phyloP scores from a whole-genome alignment of 768 basidiomycete species.

The Lactarius tabidus region DNA sequence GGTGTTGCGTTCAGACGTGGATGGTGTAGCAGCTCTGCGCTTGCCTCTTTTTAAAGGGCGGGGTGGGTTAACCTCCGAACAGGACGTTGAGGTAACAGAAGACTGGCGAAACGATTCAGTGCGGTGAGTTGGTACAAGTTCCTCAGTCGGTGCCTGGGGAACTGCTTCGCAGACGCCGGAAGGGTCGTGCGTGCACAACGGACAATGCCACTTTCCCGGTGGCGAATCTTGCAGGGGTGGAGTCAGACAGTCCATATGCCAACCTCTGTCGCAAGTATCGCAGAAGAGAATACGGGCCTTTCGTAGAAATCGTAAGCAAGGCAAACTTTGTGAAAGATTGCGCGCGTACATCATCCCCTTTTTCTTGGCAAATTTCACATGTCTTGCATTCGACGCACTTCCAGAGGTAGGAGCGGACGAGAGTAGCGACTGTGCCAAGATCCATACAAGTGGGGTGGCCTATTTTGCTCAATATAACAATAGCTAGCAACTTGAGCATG shows the following conservation, averaged over 20 bases:
- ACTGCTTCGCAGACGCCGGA: conserved; percentile 23
- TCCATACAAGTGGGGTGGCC: conserved; percentile 88
- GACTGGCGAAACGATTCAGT: conserved; percentile 31
- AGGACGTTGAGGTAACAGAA: conserved; percentile 45
- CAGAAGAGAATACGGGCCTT: conserved; percentile 85
- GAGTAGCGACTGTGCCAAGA: conserved; percentile 51
- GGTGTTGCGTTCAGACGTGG: conserved; percentile 33
- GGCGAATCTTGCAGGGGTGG: conserved; percentile 72
- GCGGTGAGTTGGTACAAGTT: neutral
- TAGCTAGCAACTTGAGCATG: conserved; percentile 12
- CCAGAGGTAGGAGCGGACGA: conserved; percentile 76
- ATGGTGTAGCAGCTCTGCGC: conserved; percentile 30
- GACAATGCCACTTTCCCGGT: conserved; percentile 75
- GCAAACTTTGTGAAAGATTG: conserved; percentile 19
- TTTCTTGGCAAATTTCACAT: conserved; percentile 81
- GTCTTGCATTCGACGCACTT: conserved; percentile 88
- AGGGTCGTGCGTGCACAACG: conserved; percentile 41
- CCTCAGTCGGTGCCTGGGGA: conserved; percentile 10
- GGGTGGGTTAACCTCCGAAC: conserved; percentile 25
- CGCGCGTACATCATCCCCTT: conserved; percentile 81
- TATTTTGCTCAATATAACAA: conserved; percentile 30
- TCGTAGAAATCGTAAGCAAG: conserved; percentile 25
- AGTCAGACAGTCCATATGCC: conserved; percentile 77
- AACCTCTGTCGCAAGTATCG: conserved; percentile 92
- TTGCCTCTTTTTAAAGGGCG: conserved; percentile 28